Evolutionary conservation across 1,284 basidiomycete genomes (phyloP), one percentile per base, ranked within the genome.

Genomic region (Trichosporon faecale): DNA sequence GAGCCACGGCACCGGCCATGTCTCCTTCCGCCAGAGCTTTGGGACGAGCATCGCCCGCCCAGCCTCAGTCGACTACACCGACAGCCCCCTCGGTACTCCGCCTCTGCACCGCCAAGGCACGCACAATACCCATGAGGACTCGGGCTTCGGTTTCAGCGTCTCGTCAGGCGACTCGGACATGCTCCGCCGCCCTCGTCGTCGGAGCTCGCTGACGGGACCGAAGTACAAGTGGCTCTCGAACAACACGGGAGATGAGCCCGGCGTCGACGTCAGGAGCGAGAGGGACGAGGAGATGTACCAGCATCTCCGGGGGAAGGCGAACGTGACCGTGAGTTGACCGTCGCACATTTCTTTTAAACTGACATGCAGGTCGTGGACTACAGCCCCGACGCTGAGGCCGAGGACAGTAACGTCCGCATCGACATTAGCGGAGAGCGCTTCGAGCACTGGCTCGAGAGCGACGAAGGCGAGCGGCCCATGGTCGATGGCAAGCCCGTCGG

Each of bases 191-290:
- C 57, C 57, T 2, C 27, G 57, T 5, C 27, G 57, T 4, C 57
- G 57, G 27, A 31, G 9, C 40, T 33, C 40, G 0, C 44, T 33
- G 27, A 31, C 31, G 21, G 27, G 33, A 23, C 35, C 63, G 14
- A 64, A 31, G 64, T 79, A 80, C 70, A 71, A 74, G 23, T 82
- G 79, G 79, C 70, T 82, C n/a, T 46, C 61, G 9, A 68, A 66
- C 23, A 76, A 80, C n/a, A 83, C 82, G n/a, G 83, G 83, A 12
- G 79, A 81, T 68, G 83, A 84, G 70, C 83, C 82, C 3, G 83
- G 83, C 72, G 82, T 84, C n/a, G 81, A 84, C 68, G 83, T 84
- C 8, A 77, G 77, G 29, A 75, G 75, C 52, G 75, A 76, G 68
- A 65, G 79, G 64, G 82, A 81, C 68, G 77, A 83, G 68, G 77